phyloP scores from a whole-genome alignment of 1,284 basidiomycete genomes.

The Pascua guehoae region DNA sequence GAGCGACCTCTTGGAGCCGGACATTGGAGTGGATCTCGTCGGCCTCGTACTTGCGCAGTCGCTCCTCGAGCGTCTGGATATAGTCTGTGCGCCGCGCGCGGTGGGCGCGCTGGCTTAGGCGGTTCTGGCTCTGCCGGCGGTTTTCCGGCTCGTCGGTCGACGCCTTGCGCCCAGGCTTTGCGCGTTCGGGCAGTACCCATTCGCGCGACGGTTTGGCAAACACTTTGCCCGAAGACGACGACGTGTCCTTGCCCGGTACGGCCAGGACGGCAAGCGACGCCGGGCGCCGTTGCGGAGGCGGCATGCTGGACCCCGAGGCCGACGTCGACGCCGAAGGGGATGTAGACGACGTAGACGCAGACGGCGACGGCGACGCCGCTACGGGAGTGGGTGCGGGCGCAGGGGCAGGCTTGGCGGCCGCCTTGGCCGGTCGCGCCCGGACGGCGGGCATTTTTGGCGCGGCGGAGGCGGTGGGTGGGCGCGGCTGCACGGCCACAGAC shows the following conservation, averaged over 20 bases:
- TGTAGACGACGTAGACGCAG: not conserved
- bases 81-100: constrained; percentile 86
- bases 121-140: constrained; percentile 51
- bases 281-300: not conserved
- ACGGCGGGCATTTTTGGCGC: constrained; percentile 10
- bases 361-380: not conserved
- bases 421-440: not conserved
- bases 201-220: constrained; percentile 66
- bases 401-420: not conserved
- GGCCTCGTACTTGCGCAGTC: constrained; percentile 79
- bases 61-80: constrained; percentile 81
- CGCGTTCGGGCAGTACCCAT: constrained; percentile 84
- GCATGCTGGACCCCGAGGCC: not conserved
- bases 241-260: constrained; percentile 39
- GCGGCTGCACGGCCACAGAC: constrained; percentile 7
- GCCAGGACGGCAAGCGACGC: constrained; percentile 4
- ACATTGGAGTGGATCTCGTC: constrained; percentile 86
- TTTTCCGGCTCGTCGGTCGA: constrained; percentile 62
- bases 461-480: not conserved
- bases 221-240: constrained; percentile 46
- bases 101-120: constrained; percentile 85
- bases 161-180: constrained; percentile 84
- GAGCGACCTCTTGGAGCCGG: constrained; percentile 76
- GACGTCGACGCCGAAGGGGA: constrained; percentile 5
- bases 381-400: not conserved